Evolutionary conservation across 2,329 filamentous ascomycete species (phyloP), one percentile per base, ranked within the genome.

Genomic region (Zymoseptoria ardabiliae): DNA sequence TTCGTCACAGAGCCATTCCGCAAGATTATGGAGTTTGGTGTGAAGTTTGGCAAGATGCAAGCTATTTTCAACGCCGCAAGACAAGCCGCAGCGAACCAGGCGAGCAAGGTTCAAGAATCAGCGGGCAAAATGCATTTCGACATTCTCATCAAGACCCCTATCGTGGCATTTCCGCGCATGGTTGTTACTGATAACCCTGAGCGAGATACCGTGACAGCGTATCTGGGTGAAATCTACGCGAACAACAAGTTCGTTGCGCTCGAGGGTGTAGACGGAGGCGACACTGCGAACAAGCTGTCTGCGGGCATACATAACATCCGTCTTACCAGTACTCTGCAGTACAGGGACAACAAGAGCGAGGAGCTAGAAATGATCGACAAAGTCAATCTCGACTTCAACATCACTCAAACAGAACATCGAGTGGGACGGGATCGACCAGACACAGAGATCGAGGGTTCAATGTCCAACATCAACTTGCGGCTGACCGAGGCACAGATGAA

Each of bases 41-140:
- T 99, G 73, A 99, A 99, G 70, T 99, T 99, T 73, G 94, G 95
- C 61, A 96, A 96, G 76, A 99, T 99, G 94, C 94, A 99, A 75
- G 93, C 94, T 21, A 89, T 99, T 56, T 99, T 96, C 79, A 99
- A 99, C 71, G 93, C 94, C 50, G 94, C 95, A 11, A 85, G 95
- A 35, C 91, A 96, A 74, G 95, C 93, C 48, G 94, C 95, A 2
- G 90, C 94, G 48, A 93, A 90, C 62, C 92, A 97, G 73, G 95
- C 94, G 9, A 96, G 85, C 60, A 92, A 97, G 70, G 84, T 99
- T 5, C 94, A 97, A 70, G 88, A 97, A 70, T 92, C 86, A 70
- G 89, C 90, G 0, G 90, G 87, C 69, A 91, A 90, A 64, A 90
- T 97, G 78, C 92, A 95, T 71, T 97, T 97, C 59, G 94, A 99